Evolutionary conservation across 495 filamentous ascomycete species (phyloP), one percentile per base, ranked within the genome.

Genomic region (Lasiosphaeria miniovina): DNA sequence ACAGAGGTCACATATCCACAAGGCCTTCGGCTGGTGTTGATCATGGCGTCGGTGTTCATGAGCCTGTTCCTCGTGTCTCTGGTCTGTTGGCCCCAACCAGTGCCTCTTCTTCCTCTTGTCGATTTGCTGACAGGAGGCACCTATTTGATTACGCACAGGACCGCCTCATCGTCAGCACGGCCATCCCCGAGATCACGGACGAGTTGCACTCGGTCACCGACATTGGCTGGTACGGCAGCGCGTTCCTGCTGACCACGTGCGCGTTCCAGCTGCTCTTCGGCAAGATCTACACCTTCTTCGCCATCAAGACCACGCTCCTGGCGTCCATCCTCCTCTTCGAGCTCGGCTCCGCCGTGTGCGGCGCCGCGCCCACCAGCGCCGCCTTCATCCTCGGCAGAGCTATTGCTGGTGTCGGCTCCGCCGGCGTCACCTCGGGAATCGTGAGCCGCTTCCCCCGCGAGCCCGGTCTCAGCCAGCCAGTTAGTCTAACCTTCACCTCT

Each of bases 341-440:
- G 60, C 54, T 74, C 40, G 84, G 84, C 0, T 86, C 83, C 6
- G 75, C 75, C 0, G 38, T 86, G 31, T 85, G 83, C 52, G 84
- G 80, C 50, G 81, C 77, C 6, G 82, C 84, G 3, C 80, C 80
- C 0, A 81, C 64, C 52, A 80, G 77, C 12, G 55, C 72, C 4
- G 73, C 76, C 12, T 77, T 86, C 41, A 86, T 87, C 43, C 55
- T 84, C 43, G 83, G 84, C 9, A 72, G 82, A 31, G 80, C 82
- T 14, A 75, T 86, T 49, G 75, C 79, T 38, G 83, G 82, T 15
- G 54, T 82, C 35, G 81, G 79, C 0, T 58, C 72, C 1, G 72
- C 71, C 6, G 77, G 77, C 15, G 70, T 79, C 12, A 70, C 74
- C 36, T 57, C 67, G 32, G 77, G 43, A 11, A n/a, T 74, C 2